Evolutionary conservation across 2,329 filamentous ascomycete species (phyloP), one percentile per base, ranked within the genome.

Genomic region (Claviceps pazoutovae): DNA sequence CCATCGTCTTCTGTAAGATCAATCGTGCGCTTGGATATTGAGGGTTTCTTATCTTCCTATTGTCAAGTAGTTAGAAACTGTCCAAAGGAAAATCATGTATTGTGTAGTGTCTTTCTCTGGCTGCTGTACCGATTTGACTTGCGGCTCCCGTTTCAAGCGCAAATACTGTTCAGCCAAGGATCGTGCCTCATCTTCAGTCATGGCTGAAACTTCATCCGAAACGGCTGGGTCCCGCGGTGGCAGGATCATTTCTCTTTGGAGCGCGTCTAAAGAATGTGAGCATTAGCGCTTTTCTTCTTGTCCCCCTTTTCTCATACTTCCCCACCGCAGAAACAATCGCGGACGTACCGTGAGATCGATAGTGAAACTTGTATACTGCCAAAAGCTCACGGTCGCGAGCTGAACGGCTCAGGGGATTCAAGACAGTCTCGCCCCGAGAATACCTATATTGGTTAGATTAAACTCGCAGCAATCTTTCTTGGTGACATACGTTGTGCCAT

Each of bases 181-280:
- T 4, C 58, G 57, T 19, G 61, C 54, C 8, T 63, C 54, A 4
- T 17, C 46, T 1, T 54, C 48, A 0, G 56, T 54, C 7, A 63
- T 52, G 7, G 13, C 17, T 13, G 48, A 46, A 16, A 62, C 46
- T 7, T 34, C 30, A 4, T 45, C 38, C 14, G 39, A 37, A 30
- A 55, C 39, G 1, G 14, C 9, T 5, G 14, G 7, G 34, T 34
- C 23, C 1, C 49, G 46, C 2, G 56, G 46, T 1, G 57, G 53
- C 1, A 63, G 55, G 3, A 63, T 56, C 54, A 61, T 53, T 41
- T 57, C 55, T 5, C 46, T 49, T 17, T 59, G 54, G 6, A 63
- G 53, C 0, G 56, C 55, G 38, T 56, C 61, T 64, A 30, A 13
- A 38, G 16, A 37, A 44, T 13, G 16, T 23, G 21, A 30, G 34